Conservation (phyloP, 805 yeast genomes). For the Saccharomycopsis microspora region DNA sequence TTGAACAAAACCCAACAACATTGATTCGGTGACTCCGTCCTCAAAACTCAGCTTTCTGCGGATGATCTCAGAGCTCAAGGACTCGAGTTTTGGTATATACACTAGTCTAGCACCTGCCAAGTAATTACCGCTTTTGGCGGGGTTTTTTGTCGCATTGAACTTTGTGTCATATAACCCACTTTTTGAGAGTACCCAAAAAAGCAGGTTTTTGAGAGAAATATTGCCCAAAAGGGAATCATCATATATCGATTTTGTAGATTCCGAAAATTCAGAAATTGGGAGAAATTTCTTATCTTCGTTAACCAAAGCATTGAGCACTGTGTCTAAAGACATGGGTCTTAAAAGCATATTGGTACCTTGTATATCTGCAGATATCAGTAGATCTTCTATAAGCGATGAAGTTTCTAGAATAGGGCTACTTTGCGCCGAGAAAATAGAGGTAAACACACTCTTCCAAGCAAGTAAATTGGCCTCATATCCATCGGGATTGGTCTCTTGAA, state of each 20-base stretch:
- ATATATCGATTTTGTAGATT: conserved; percentile 2
- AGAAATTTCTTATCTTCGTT: conserved; percentile 4
- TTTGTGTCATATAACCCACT: conserved; percentile 7
- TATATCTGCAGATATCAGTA: conserved; percentile 2
- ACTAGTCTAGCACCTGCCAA: conserved; percentile 7
- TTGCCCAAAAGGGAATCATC: conserved; percentile 4
- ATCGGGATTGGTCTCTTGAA: conserved; percentile 14
- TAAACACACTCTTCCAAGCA: conserved; percentile 14
- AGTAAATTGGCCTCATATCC: conserved; percentile 17
- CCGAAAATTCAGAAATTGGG: not conserved
- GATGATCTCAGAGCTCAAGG: too few species aligned
- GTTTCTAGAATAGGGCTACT: conserved; percentile 6
- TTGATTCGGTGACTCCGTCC: not conserved
- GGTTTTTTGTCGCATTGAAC: conserved; percentile 4
- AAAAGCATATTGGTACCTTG: conserved; percentile 1
- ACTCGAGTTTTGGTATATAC: conserved; percentile 6
- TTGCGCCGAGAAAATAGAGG: conserved; percentile 4
- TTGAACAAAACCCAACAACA: not conserved
- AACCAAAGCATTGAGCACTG: conserved; percentile 13
- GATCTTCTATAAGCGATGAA: conserved; percentile 5
- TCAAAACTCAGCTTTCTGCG: too few species aligned
- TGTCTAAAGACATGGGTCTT: conserved; percentile 15
- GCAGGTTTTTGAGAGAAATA: conserved; percentile 7
- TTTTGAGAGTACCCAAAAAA: conserved; percentile 9
- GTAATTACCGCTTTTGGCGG: conserved; percentile 9